These are phyloP conservation scores for Scheffersomyces stambukii DNA, from an alignment of 1,139 yeast species.

Conservation along the genomic window DNA sequence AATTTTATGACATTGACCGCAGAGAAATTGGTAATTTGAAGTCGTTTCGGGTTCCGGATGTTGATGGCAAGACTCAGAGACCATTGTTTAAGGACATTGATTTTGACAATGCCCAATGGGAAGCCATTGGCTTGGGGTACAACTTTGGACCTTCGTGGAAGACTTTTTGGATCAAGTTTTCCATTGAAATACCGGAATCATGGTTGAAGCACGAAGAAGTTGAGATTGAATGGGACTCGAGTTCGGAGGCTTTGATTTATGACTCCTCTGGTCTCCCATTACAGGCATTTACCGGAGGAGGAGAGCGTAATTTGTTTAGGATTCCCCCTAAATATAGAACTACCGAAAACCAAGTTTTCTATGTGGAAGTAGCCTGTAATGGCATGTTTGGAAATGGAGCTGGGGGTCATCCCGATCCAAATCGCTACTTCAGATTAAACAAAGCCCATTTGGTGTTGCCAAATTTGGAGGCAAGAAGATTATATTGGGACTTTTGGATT, in stretches of 20 bases:
- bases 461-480: constrained; percentile 71
- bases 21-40: constrained; percentile 44
- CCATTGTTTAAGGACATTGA: constrained; percentile 72
- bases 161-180: constrained; percentile 86
- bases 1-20: constrained; percentile 65
- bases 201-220: constrained; percentile 54
- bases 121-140: constrained; percentile 62
- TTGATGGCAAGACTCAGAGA: constrained; percentile 50
- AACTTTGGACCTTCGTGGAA: constrained; percentile 96
- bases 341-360: constrained; percentile 46
- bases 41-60: constrained; percentile 66
- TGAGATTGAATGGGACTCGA: constrained; percentile 80
- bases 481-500: constrained; percentile 81
- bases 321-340: constrained; percentile 54
- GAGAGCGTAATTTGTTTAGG: constrained; percentile 71
- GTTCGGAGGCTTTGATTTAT: constrained; percentile 81
- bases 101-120: constrained; percentile 44
- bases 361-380: constrained; percentile 87
- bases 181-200: constrained; percentile 54
- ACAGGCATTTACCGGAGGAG: constrained; percentile 88
- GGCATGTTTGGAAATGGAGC: constrained; percentile 88
- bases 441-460: constrained; percentile 81
- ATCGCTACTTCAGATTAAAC: constrained; percentile 63
- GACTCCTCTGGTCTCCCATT: constrained; percentile 60
- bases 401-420: constrained; percentile 57